Base-by-base conservation (phyloP, 176 grass and related monocot species). In the Rhynchospora breviuscula region DNA sequence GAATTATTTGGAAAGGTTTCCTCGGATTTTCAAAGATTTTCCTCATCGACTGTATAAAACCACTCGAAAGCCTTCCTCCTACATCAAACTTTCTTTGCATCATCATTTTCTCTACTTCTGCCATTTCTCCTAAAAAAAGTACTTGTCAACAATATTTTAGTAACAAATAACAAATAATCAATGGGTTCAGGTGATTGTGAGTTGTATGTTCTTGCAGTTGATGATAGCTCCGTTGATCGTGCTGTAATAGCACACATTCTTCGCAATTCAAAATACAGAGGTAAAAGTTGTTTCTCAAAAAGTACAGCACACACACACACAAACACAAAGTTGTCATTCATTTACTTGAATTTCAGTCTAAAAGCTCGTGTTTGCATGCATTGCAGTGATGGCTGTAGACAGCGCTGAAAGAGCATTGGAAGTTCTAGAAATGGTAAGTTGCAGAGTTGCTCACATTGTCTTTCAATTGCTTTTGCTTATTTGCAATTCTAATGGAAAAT, bases 401-500 rank as follows among this genome's bases (percentile, higher is more conserved):
- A 99, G 96, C 9, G 96, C 91, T 1, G 94, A 93, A 89, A 93
- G 91, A 81, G 96, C 96, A 7, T 26, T 99, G 66, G 88, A 99
- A 75, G 72, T 99, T 64, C 47, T 99, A 59, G 88, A 84, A 58
- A 86, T 87, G 89, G 93, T 94, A 90, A 56, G 66, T n/a, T 58
- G 69, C 46, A 5, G 53, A 11, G 0, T 52, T 17, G 21, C n/a
- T 67, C 23, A 21, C 21, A 18, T 35, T 76, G 4, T 53, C 2
- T 64, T 49, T 86, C 6, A 53, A 22, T 14, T 1, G 35, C 46
- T 5, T 15, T 2, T 49, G 9, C 48, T 60, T 17, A 25, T 79
- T 83, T 23, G 78, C 22, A 65, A 46, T 46, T 22, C 0, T 26
- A 81, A 69, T 79, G 10, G 67, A 47, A 79, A 1, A 13, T 72